A percentile compares a stretch with the other conserved stretches of the same genome.
Evolutionary conservation across 257 asterid species (phyloP).

Genomic region (Solanum infundibuliforme): DNA sequence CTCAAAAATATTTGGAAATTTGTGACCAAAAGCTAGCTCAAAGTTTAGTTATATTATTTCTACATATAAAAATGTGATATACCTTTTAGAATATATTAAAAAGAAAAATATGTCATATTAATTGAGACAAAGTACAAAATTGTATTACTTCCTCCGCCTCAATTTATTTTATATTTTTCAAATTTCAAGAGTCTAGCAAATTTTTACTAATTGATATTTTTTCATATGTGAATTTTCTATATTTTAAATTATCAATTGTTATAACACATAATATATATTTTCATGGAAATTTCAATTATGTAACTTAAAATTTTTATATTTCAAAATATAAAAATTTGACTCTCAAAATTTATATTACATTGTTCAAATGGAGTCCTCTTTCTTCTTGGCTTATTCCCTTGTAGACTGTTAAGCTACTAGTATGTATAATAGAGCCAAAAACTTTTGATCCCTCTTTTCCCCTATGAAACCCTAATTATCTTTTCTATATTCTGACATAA

Average conservation of each 20-base stretch:
- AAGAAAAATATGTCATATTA: background rate
- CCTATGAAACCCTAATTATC: conserved; percentile 15
- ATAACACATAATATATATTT: background rate
- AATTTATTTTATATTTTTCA: no score
- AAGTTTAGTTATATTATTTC: background rate
- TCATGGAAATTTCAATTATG: background rate
- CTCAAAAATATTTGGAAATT: no score
- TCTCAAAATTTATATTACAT: background rate
- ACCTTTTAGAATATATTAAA: background rate
- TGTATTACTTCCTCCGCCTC: no score
- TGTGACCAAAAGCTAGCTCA: no score
- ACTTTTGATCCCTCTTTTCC: background rate
- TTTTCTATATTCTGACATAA: background rate
- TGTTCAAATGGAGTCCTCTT: background rate
- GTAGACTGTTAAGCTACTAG: background rate
- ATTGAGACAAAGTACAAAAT: background rate
- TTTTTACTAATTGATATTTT: no score
- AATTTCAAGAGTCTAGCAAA: no score
- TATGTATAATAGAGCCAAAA: conserved; percentile 21
- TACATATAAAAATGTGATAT: background rate
- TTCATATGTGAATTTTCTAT: background rate
- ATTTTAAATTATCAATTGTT: no score
- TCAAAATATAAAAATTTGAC: background rate
- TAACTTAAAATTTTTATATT: background rate
- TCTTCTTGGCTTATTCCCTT: conserved; percentile 2